phyloP scores from a whole-genome alignment of 208 protist genomes.

The Trypanosoma brucei region DNA sequence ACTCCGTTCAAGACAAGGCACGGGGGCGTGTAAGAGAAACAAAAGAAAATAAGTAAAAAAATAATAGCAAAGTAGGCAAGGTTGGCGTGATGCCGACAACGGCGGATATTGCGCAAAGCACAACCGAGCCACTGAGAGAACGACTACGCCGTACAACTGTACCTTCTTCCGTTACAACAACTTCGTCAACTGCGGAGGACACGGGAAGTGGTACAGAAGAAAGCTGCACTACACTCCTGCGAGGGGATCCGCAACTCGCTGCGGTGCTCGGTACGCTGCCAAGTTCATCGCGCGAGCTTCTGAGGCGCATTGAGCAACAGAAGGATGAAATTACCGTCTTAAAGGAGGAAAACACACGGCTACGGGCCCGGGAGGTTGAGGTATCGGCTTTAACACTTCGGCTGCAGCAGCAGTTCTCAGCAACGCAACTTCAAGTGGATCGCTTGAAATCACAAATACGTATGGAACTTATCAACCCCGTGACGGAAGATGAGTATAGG shows the following conservation, averaged over 20 bases:
- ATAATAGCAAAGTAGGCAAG: neutral
- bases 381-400: conserved; percentile 64
- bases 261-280: conserved; percentile 38
- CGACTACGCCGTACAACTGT: conserved; percentile 1
- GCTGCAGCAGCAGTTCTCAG: conserved; percentile 73
- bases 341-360: conserved; percentile 59
- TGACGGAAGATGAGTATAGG: conserved; percentile 75
- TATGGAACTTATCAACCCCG: conserved; percentile 61
- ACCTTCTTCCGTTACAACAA: conserved; percentile 1
- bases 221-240: conserved; percentile 7
- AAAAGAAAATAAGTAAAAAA: too few relatives aligned
- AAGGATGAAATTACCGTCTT: conserved; percentile 59
- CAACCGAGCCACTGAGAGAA: neutral
- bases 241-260: conserved; percentile 17
- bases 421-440: conserved; percentile 83
- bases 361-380: conserved; percentile 76
- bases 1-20: too few relatives aligned
- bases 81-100: neutral
- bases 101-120: neutral
- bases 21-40: too few relatives aligned
- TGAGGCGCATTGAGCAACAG: conserved; percentile 64
- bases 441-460: conserved; percentile 72
- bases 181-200: conserved; percentile 17
- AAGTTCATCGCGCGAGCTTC: conserved; percentile 61
- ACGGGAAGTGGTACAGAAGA: conserved; percentile 13